These are phyloP conservation scores for Pezicula neosporulosa DNA, from an alignment of 2,329 filamentous ascomycete species.

Conservation along the genomic window DNA sequence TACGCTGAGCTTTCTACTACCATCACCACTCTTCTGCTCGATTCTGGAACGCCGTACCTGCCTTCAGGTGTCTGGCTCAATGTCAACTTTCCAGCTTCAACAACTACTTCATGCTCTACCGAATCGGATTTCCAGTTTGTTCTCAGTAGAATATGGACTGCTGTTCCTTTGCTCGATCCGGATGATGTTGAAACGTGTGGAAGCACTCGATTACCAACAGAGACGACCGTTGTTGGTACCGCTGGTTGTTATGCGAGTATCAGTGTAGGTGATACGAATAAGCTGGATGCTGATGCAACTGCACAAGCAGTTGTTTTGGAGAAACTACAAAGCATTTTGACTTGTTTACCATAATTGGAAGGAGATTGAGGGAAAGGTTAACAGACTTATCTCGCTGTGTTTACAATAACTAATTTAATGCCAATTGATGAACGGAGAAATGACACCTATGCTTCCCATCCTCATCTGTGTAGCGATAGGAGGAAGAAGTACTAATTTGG, in stretches of 20 bases:
- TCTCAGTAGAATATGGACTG: constrained; percentile 55
- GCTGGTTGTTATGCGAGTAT: constrained; percentile 59
- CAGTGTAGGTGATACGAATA: constrained; percentile 58
- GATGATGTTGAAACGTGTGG: constrained; percentile 57
- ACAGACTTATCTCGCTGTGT: too few species aligned
- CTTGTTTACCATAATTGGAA: constrained; percentile 36
- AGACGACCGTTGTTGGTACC: constrained; percentile 47
- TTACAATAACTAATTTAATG: too few species aligned
- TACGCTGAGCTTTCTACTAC: constrained; percentile 61
- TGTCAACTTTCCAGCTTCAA: constrained; percentile 62
- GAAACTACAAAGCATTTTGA: constrained; percentile 45
- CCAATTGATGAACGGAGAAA: too few species aligned
- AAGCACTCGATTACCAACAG: constrained; percentile 51
- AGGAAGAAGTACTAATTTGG: too few species aligned
- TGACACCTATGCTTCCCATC: too few species aligned
- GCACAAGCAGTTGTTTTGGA: constrained; percentile 47
- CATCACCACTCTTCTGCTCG: constrained; percentile 52
- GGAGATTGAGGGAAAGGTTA: too few species aligned
- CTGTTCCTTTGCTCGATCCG: constrained; percentile 27
- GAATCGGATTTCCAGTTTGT: constrained; percentile 59
- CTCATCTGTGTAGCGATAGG: too few species aligned
- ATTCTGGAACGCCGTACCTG: constrained; percentile 58
- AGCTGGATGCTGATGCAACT: constrained; percentile 52
- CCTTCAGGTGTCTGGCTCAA: constrained; percentile 60
- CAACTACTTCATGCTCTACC: constrained; percentile 43